Conservation (phyloP, 352 stramenopile species). For the Globisporangium perplexum region DNA sequence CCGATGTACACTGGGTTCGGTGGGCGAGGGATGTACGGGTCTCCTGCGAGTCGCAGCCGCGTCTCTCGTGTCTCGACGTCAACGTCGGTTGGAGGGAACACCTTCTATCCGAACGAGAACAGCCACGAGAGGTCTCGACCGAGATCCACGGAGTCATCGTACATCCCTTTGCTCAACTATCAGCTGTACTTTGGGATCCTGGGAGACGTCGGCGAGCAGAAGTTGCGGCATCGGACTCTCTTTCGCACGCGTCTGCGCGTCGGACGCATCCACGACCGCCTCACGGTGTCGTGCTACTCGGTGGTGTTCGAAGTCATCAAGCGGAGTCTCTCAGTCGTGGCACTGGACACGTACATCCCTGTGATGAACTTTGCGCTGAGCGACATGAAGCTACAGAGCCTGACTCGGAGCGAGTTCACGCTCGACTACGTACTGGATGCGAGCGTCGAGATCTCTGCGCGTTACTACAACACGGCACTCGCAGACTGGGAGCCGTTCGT, state of each 20-base stretch:
- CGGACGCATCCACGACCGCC: constrained; percentile 62
- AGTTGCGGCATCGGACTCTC: constrained; percentile 35
- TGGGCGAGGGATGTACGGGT: constrained; percentile 20
- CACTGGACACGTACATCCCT: constrained; percentile 86
- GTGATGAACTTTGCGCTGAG: constrained; percentile 87
- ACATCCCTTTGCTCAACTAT: constrained; percentile 68
- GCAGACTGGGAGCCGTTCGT: constrained; percentile 87
- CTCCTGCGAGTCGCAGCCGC: constrained; percentile 54
- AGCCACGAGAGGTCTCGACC: constrained; percentile 27
- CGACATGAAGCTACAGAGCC: constrained; percentile 72
- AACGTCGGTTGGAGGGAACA: constrained; percentile 49
- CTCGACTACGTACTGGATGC: constrained; percentile 63
- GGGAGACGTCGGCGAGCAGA: constrained; percentile 31
- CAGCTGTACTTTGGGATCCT: constrained; percentile 63
- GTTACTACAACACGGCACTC: constrained; percentile 86
- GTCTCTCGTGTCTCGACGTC: constrained; percentile 70
- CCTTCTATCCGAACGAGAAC: constrained; percentile 16
- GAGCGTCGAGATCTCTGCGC: constrained; percentile 72
- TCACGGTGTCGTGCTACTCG: constrained; percentile 66
- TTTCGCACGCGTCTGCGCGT: constrained; percentile 64
- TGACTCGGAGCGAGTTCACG: constrained; percentile 67
- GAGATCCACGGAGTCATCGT: constrained; percentile 37
- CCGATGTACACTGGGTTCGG: constrained; percentile 71
- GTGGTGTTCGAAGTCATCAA: constrained; percentile 89
- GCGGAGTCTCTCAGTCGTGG: constrained; percentile 81